These are phyloP conservation scores for Amborella trichopoda DNA, from an alignment of 164 flowering plant genomes.

Conservation along the genomic window DNA sequence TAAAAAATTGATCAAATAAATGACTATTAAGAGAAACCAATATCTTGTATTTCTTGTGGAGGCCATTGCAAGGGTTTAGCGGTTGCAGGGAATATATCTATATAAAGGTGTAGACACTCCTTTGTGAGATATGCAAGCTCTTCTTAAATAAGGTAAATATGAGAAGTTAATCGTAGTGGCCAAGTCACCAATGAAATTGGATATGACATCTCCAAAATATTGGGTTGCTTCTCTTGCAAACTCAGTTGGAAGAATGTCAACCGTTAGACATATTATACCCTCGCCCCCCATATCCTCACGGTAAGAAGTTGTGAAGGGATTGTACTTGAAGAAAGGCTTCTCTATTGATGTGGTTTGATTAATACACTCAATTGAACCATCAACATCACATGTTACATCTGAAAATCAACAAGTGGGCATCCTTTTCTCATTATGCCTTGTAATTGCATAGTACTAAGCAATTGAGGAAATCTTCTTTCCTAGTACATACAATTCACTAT, in stretches of 20 bases:
- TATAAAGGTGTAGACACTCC: constrained; percentile 70
- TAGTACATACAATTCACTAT: constrained; percentile 99
- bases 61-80: constrained; percentile 52
- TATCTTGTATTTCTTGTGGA: no score
- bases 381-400: constrained; percentile 94
- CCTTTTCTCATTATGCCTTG: constrained; percentile 49
- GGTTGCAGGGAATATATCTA: constrained; percentile 86
- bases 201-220: constrained; percentile 90
- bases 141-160: constrained; percentile 44
- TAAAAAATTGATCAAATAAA: constrained; percentile 84
- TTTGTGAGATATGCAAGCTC: constrained; percentile 80
- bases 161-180: constrained; percentile 45
- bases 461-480: constrained; percentile 88
- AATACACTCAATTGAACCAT: constrained; percentile 92
- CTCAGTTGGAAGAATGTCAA: constrained; percentile 95
- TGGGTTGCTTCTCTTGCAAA: constrained; percentile 98
- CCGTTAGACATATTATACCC: constrained; percentile 74
- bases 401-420: constrained; percentile 67
- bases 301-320: constrained; percentile 49
- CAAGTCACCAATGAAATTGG: constrained; percentile 59
- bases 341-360: constrained; percentile 74
- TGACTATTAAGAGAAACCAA: constrained; percentile 98
- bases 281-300: constrained; percentile 71
- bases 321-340: constrained; percentile 88
- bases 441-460: constrained; percentile 65